Base-by-base conservation (phyloP, 2,329 filamentous ascomycete genomes). In the Colletotrichum sp. region DNA sequence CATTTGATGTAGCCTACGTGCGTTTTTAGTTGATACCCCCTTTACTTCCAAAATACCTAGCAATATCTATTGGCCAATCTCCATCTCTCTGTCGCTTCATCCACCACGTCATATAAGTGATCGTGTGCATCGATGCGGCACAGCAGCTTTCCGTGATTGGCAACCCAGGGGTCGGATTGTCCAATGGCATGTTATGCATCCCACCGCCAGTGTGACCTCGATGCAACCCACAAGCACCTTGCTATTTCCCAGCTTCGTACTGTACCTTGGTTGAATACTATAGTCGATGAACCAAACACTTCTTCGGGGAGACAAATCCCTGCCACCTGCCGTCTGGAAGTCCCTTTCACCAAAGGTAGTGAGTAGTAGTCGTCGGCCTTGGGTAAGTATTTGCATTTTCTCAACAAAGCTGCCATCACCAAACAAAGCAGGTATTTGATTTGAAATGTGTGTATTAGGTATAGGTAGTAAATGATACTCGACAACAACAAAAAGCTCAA, bases 171-270 rank as follows among this genome's bases (percentile, higher is more conserved):
- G 34, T 34, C 55, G 36, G 19, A 52, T 70, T 22, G 57, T 70
- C 67, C 67, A 70, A 70, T 70, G 36, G 36, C 67, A 39, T 70
- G 67, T 70, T 62, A 70, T 32, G 52, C 67, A 62, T 63, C 25
- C 67, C 25, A 30, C 67, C 36, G 36, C 64, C 29, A 52, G 49
- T 34, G 55, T 59, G 55, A 59, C 55, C 27, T 25, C 55, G 39
- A 44, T 44, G 39, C 55, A 59, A 29, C 55, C 27, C 30, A 22
- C 57, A 25, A 59, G 22, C 13, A 19, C 22, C 16, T 59, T 12
- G 16, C 36, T 44, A 12, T n/a, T 44, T 11, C 19, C 19, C 39
- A 9, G 39, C 39, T n/a, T n/a, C 19, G 19, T 44, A n/a, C 5
- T 44, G 39, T 44, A 44, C 7, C 5, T 39, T 39, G 15, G 39